These are phyloP conservation scores for Bertia moriformis DNA, from an alignment of 2,329 filamentous ascomycete genomes.

Conservation along the genomic window DNA sequence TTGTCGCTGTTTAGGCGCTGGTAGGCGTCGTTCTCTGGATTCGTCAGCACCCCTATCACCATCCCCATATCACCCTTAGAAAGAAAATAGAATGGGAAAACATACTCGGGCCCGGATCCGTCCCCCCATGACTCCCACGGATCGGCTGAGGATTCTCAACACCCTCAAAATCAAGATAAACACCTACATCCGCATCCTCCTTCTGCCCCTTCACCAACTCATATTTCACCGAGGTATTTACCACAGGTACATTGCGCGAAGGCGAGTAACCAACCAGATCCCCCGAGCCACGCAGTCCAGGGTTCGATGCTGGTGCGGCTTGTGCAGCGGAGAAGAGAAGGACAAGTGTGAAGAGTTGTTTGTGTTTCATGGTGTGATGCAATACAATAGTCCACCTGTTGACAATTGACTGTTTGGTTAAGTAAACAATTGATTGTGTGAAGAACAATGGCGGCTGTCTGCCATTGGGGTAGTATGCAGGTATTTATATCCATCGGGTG, in stretches of 20 bases:
- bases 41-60: slow-evolving; percentile 1
- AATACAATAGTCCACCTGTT: too few species aligned
- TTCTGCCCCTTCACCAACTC: slow-evolving; percentile 31
- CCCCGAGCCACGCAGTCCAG: background rate
- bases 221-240: background rate
- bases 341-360: background rate
- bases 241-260: background rate
- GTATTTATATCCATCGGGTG: too few species aligned
- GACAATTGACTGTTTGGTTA: too few species aligned
- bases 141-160: slow-evolving; percentile 37
- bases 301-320: background rate
- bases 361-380: too few species aligned
- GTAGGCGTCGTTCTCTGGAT: slow-evolving; percentile 26
- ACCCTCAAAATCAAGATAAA: slow-evolving; percentile 36
- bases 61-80: background rate
- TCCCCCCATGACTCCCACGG: slow-evolving; percentile 30
- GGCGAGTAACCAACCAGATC: background rate
- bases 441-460: too few species aligned
- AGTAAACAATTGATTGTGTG: too few species aligned
- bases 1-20: slow-evolving; percentile 38
- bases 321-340: background rate
- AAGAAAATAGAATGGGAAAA: background rate
- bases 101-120: slow-evolving; percentile 34
- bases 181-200: slow-evolving; percentile 29
- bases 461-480: too few species aligned